Evolutionary conservation across 1,284 basidiomycete genomes (phyloP), one percentile per base, ranked within the genome.

Genomic region (Irpex sp.): DNA sequence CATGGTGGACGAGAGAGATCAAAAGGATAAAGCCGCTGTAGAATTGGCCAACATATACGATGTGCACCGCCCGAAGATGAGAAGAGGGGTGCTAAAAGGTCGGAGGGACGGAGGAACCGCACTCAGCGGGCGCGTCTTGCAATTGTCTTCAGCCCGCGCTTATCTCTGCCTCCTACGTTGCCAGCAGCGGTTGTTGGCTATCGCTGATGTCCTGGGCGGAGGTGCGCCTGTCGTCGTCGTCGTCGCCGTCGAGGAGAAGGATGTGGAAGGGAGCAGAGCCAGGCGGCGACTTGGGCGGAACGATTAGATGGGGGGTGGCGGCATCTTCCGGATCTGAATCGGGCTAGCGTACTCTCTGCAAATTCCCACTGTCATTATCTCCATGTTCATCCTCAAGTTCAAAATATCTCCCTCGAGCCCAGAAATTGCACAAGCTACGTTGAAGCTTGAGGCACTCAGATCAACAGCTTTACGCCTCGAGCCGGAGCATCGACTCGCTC

Each of bases 1-100:
- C 76, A 77, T 77, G 58, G 13, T 58, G 34, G 19, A n/a, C 3
- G n/a, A 31, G 44, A 37, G 38, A 4, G 58, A 60, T 61, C 64
- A 64, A 52, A 63, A 49, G 38, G 31, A 26, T 36, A 49, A 34
- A 56, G 60, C 36, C 4, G 5, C 15, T 44, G 44, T 34, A 49
- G 40, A 60, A 36, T 37, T 36, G 51, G 13, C 40, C 21, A 19
- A 60, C 64, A 62, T 62, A 62, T 60, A 62, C 61, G 8, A 40
- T n/a, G 26, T 15, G 51, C 54, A 38, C n/a, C 19, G 58, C 57
- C 61, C 13, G 7, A 57, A 38, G 17, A 49, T 47, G 36, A 5
- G 26, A 57, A 47, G 37, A 56, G 51, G 57, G 38, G 31, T 34
- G 31, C 31, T 34, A 34, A 19, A 55, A 59, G 58, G 31, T 40